phyloP scores from a whole-genome alignment of 1,139 yeast genomes.

The Yamadazyma atlantica region DNA sequence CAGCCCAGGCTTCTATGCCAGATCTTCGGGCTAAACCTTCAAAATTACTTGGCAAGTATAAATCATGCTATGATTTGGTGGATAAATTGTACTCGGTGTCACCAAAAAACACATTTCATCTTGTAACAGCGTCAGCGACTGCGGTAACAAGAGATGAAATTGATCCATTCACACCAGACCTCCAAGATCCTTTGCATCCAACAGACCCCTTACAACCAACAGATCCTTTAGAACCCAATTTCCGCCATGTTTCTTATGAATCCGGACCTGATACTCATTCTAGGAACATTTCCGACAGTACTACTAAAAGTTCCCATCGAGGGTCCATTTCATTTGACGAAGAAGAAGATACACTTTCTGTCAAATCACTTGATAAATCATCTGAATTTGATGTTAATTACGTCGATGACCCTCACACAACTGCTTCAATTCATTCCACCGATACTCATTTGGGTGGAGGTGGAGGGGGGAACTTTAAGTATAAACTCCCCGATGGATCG shows the following conservation, averaged over 20 bases:
- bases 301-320: too few species aligned
- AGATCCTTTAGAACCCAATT: too few species aligned
- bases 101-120: slow-evolving; percentile 40
- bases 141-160: slow-evolving; percentile 19
- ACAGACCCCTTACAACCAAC: too few species aligned
- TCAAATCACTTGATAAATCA: neutral
- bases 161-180: neutral
- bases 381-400: too few species aligned
- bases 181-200: neutral
- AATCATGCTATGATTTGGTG: slow-evolving; percentile 28
- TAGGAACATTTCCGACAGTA: too few species aligned
- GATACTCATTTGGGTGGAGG: slow-evolving; percentile 24
- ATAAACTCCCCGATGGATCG: slow-evolving; percentile 24
- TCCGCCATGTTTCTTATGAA: neutral
- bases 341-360: neutral
- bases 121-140: slow-evolving; percentile 32
- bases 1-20: slow-evolving; percentile 3
- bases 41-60: slow-evolving; percentile 12
- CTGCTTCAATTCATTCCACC: slow-evolving; percentile 2
- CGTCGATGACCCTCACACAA: neutral
- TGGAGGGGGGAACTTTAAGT: slow-evolving; percentile 26
- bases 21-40: slow-evolving; percentile 3
- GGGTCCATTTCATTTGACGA: slow-evolving; percentile 4
- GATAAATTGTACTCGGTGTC: slow-evolving; percentile 42
- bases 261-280: too few species aligned